phyloP scores from a whole-genome alignment of 2,329 filamentous ascomycete species.

The Gyromitra esculenta region DNA sequence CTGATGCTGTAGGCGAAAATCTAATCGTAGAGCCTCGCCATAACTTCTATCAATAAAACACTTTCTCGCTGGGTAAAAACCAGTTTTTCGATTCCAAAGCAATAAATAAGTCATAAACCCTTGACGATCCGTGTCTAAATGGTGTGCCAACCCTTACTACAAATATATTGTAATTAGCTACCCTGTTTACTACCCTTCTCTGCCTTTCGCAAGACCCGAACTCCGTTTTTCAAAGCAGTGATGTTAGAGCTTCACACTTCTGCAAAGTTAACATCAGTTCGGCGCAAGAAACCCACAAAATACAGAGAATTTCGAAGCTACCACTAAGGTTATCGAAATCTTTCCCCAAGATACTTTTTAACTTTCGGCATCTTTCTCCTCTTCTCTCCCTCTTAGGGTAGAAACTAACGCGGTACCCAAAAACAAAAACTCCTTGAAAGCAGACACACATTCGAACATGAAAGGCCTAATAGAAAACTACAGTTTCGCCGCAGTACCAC shows the following conservation, averaged over 20 bases:
- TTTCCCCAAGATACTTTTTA: background rate
- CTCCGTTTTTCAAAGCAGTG: slow-evolving; percentile 22
- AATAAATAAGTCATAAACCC: background rate
- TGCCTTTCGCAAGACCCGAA: background rate
- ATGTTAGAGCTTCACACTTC: slow-evolving; percentile 12
- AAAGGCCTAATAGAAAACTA: slow-evolving; percentile 60
- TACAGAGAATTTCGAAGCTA: background rate
- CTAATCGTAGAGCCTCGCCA: slow-evolving; percentile 39
- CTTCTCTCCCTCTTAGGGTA: background rate
- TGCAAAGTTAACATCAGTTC: slow-evolving; percentile 9
- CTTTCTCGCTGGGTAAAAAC: background rate
- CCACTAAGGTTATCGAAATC: background rate
- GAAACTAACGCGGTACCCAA: background rate
- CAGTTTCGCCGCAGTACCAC: slow-evolving; percentile 73
- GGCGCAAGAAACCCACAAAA: slow-evolving; percentile 2
- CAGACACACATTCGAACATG: background rate
- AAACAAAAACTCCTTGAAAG: slow-evolving; percentile 21
- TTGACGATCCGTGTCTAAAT: slow-evolving; percentile 28
- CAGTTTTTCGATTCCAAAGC: background rate
- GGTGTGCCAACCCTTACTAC: background rate
- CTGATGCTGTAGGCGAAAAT: slow-evolving; percentile 30
- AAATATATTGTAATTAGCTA: slow-evolving; percentile 31
- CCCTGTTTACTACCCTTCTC: background rate
- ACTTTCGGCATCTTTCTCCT: background rate
- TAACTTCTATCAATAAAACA: background rate